Base-by-base conservation (phyloP, 2,329 filamentous ascomycete species). In the Aspergillus ruber region DNA sequence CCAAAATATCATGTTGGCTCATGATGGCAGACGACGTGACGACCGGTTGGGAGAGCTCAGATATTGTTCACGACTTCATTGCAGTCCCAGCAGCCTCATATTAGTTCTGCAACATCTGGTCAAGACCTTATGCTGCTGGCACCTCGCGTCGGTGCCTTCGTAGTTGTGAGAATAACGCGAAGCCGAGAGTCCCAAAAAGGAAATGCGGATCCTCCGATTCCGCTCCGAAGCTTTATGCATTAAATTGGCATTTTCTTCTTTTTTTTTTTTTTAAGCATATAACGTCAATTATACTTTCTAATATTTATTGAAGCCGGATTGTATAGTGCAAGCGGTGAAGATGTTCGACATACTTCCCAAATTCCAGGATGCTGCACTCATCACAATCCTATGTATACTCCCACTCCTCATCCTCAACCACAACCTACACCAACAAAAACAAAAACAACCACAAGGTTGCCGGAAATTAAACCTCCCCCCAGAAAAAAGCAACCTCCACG, bases 401-500 rank as follows among this genome's bases (percentile, higher is more conserved):
- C 45, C 50, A 15, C 7, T 52, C 4, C 18, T 53, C 6, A 40
- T 48, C 25, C 29, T 29, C 33, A 42, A 39, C 8, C 36, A 20
- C 3, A 39, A 40, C 8, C 49, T 42, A 42, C 36, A 44, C 10
- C 32, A 47, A 43, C 23, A 36, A 46, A 25, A 47, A 43, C 23
- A 36, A 46, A 25, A 36, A 35, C 33, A 41, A 21, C 73, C 73
- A 0, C 65, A 63, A 49, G 79, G 79, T 47, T 82, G 79, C 56
- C 68, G 71, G 44, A 78, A 73, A 56, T 58, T 82, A 10, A 78
- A 78, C 13, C 59, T 80, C 35, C 35, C 54, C 18, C 65, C 65
- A 52, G 69, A 57, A 3, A 55, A 67, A 42, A 79, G 74, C 56
- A 81, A 83, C 54, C 65, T 83, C 3, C 57, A 65, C 23, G 80